A percentile compares a stretch with the other conserved stretches of the same genome.
phyloP scores from a whole-genome alignment of 768 basidiomycete genomes.

The Leccinum variicolor region DNA sequence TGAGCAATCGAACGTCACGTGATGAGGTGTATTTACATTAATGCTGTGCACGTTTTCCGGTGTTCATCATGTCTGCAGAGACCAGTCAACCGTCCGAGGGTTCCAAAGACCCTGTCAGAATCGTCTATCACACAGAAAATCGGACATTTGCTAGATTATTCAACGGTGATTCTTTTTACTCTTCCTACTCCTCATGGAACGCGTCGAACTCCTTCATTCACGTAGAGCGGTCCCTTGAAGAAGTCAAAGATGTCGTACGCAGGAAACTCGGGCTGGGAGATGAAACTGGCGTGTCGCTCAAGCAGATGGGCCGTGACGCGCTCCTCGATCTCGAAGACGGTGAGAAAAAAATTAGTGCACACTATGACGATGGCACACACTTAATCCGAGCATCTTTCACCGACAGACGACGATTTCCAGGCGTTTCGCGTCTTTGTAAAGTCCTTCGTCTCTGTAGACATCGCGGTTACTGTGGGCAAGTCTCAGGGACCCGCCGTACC shows the following conservation, averaged over 20 bases:
- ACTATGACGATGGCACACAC: background rate
- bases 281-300: slow-evolving; percentile 35
- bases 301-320: slow-evolving; percentile 52
- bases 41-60: background rate
- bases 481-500: background rate
- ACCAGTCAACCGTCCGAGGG: background rate
- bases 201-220: slow-evolving; percentile 1
- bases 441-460: slow-evolving; percentile 34
- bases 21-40: background rate
- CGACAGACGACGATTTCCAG: slow-evolving; percentile 73
- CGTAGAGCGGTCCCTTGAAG: slow-evolving; percentile 58
- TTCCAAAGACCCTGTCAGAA: slow-evolving; percentile 11
- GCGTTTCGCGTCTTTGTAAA: slow-evolving; percentile 56
- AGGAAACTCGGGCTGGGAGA: slow-evolving; percentile 55
- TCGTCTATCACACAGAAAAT: slow-evolving; percentile 37
- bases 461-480: slow-evolving; percentile 30
- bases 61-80: slow-evolving; percentile 10
- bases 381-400: background rate
- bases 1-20: background rate
- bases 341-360: slow-evolving; percentile 23
- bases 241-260: slow-evolving; percentile 54
- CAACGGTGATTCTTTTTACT: slow-evolving; percentile 31
- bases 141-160: slow-evolving; percentile 41
- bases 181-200: background rate
- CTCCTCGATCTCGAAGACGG: slow-evolving; percentile 76